Evolutionary conservation across 2,329 filamentous ascomycete genomes (phyloP), one percentile per base, ranked within the genome.

Genomic region (Leptodontidium sp.): DNA sequence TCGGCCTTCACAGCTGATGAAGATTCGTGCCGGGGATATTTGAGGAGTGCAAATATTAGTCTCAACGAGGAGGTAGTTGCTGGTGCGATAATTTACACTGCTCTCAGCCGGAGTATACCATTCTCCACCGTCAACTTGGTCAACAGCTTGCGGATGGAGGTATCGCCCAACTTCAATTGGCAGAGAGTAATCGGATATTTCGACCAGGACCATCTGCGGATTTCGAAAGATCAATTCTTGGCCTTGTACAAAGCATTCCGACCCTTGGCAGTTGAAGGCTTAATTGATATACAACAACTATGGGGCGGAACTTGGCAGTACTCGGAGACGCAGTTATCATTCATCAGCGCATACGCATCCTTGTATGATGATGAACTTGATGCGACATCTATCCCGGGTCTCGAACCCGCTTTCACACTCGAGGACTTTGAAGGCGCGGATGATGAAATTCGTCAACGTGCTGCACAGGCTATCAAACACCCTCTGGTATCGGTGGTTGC

Each of bases 291-390:
- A 55, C 94, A 98, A 78, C 87, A 86, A 49, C 84, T 99, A 26
- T 98, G 96, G 94, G 94, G 94, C 68, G 94, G 94, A 8, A 76
- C 88, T 70, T 99, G 97, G 95, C 89, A 91, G 71, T 88, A 97
- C 73, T 88, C 91, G 15, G 90, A 97, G 71, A 93, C 96, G 0
- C 95, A 98, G 73, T 83, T 99, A 45, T 97, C 94, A n/a, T 98
- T 98, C 78, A 88, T 98, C 65, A 91, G 91, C 71, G 94, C 94
- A 21, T 98, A 95, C 78, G 86, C 95, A 26, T 92, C 92, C 4
- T 86, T 94, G 67, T 88, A 87, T 14, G 86, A 91, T 0, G 88
- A 93, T 35, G 88, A 94, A 75, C 85, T 97, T 32, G 94, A 98
- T 78, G 91, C 93, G 2, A 91, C 90, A 14, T 92, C 91, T 45